phyloP scores from a whole-genome alignment of 192 early-diverging fungal species.

The Thoreauomyces humboldtii region DNA sequence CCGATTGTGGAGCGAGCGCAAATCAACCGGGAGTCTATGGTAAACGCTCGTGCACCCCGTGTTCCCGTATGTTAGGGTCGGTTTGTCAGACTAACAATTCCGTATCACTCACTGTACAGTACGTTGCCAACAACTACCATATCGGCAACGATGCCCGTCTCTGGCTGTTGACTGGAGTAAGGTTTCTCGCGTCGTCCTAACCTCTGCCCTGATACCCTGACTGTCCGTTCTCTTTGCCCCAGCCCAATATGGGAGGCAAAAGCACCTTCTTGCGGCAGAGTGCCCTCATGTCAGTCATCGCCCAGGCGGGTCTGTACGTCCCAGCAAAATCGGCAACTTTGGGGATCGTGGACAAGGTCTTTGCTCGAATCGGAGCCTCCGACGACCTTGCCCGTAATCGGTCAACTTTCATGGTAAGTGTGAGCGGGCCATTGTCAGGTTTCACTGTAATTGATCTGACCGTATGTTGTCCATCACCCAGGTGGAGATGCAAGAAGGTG shows the following conservation, averaged over 20 bases:
- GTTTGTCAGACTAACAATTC: too few relatives aligned
- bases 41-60: too few relatives aligned
- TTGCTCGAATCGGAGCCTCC: conserved; percentile 69
- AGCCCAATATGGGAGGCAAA: conserved; percentile 84
- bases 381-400: conserved; percentile 67
- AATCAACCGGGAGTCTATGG: conserved; percentile 21
- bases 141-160: conserved; percentile 33
- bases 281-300: conserved; percentile 56
- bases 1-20: conserved; percentile 67
- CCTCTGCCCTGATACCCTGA: neutral
- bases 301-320: conserved; percentile 72
- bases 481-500: conserved; percentile 72
- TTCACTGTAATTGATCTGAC: neutral
- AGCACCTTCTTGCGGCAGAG: conserved; percentile 66
- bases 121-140: conserved; percentile 55
- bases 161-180: conserved; percentile 26
- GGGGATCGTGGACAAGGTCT: conserved; percentile 69
- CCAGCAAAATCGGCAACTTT: conserved; percentile 63
- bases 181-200: neutral
- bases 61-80: conserved; percentile 9
- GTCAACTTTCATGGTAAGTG: conserved; percentile 70
- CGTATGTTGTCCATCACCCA: too few relatives aligned
- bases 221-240: conserved; percentile 15
- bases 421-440: neutral
- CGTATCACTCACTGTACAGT: conserved; percentile 23